Conservation (phyloP, 2,329 filamentous ascomycete species). For the Colletotrichum magnum region DNA sequence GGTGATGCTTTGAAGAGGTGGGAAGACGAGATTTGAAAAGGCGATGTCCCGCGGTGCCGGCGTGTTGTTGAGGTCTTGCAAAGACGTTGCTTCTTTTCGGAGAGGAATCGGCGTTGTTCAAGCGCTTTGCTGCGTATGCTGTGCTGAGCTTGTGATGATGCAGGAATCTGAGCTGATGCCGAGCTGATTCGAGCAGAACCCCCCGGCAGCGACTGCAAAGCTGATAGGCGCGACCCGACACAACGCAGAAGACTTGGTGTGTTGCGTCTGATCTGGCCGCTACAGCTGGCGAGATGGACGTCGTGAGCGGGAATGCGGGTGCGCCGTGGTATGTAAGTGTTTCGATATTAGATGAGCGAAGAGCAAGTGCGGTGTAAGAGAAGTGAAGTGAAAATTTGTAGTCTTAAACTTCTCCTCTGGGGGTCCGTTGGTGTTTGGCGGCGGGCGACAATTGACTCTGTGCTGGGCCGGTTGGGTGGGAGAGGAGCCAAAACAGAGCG, state of each 20-base stretch:
- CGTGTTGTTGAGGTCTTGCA: background rate
- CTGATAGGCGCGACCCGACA: conserved; percentile 25
- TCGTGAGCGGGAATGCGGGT: background rate
- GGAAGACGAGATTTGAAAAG: background rate
- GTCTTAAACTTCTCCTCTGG: too few species aligned
- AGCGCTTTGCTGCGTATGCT: background rate
- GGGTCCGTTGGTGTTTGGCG: too few species aligned
- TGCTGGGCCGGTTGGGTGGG: background rate
- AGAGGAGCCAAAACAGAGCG: conserved; percentile 35
- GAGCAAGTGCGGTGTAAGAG: background rate
- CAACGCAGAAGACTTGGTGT: background rate
- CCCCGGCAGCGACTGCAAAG: conserved; percentile 24
- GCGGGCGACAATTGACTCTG: background rate
- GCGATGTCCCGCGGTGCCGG: background rate
- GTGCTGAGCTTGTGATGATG: background rate
- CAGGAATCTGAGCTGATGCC: conserved; percentile 23
- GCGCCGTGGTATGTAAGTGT: background rate
- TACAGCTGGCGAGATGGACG: background rate
- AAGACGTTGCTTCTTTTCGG: background rate
- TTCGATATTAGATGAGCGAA: background rate
- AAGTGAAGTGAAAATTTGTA: background rate
- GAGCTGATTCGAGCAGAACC: conserved; percentile 21
- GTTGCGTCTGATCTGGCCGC: background rate
- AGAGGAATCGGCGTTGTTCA: background rate
- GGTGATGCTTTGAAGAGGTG: background rate